Evolutionary conservation across 257 asterid genomes (phyloP).

Genomic region (Gardenia jasminoides): DNA sequence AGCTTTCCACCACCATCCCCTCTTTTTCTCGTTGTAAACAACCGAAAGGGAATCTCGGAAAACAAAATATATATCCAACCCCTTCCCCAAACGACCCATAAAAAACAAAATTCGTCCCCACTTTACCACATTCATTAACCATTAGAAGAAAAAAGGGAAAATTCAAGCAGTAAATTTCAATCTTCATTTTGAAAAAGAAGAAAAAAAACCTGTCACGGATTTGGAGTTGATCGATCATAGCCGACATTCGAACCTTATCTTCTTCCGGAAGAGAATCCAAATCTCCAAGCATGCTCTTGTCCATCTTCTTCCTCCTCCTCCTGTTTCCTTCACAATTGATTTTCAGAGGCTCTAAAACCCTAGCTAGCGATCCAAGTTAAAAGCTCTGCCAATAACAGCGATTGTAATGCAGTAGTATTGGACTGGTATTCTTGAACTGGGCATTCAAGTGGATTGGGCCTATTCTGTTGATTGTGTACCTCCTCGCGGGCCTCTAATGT

Average conservation of each 20-base stretch:
- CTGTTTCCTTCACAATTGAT: not conserved
- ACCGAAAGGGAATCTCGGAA: not conserved
- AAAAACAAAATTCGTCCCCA: not conserved
- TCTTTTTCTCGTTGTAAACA: no score
- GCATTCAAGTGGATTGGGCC: no score
- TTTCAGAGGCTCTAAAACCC: not conserved
- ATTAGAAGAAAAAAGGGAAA: not conserved
- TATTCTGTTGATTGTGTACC: no score
- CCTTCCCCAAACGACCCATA: no score
- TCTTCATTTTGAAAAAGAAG: not conserved
- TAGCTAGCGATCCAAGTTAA: not conserved
- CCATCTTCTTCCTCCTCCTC: constrained; percentile 23
- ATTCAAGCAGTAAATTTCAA: not conserved
- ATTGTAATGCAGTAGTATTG: no score
- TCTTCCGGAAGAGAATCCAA: constrained; percentile 38
- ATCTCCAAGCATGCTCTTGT: constrained; percentile 33
- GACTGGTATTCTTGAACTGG: no score
- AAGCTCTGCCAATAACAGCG: no score
- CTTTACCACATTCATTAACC: not conserved
- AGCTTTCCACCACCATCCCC: no score
- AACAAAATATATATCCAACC: not conserved
- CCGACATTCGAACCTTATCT: constrained; percentile 30
- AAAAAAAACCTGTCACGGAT: constrained; percentile 35
- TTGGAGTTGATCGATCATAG: constrained; percentile 45
- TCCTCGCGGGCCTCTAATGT: no score